Conservation (phyloP, 2,329 filamentous ascomycete species). For the Rasamsonia emersonii region DNA sequence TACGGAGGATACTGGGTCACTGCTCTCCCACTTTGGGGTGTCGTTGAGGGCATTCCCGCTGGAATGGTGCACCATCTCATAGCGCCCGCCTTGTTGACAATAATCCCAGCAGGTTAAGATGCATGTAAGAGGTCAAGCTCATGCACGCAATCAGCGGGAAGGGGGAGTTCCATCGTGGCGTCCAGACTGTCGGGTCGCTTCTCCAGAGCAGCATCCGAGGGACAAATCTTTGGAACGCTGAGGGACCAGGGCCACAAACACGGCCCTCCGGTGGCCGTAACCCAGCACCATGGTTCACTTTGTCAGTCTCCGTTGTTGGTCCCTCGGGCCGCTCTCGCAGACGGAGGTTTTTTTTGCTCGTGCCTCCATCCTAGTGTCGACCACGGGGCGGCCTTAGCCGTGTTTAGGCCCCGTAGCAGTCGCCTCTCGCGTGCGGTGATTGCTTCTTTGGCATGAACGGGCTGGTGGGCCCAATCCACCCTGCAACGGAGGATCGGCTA, state of each 20-base stretch:
- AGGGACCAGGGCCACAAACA: too few relatives aligned
- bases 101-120: conserved; percentile 7
- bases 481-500: too few relatives aligned
- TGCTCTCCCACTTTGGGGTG: neutral
- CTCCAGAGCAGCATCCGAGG: conserved; percentile 5
- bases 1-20: neutral
- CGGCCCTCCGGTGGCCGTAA: conserved; percentile 5
- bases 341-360: too few relatives aligned
- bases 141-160: conserved; percentile 11
- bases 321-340: too few relatives aligned
- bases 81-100: conserved; percentile 10
- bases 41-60: conserved; percentile 4
- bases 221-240: neutral
- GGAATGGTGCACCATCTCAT: conserved; percentile 10
- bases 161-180: conserved; percentile 8
- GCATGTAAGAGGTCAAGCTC: conserved; percentile 9
- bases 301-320: conserved; percentile 6
- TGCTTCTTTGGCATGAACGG: too few relatives aligned
- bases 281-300: conserved; percentile 11
- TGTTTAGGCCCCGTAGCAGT: too few relatives aligned
- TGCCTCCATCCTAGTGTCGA: too few relatives aligned
- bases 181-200: conserved; percentile 12
- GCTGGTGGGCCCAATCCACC: too few relatives aligned
- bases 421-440: too few relatives aligned
- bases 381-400: too few relatives aligned